Conservation (phyloP, 805 yeast genomes). For the Kazachstania taianensis region DNA sequence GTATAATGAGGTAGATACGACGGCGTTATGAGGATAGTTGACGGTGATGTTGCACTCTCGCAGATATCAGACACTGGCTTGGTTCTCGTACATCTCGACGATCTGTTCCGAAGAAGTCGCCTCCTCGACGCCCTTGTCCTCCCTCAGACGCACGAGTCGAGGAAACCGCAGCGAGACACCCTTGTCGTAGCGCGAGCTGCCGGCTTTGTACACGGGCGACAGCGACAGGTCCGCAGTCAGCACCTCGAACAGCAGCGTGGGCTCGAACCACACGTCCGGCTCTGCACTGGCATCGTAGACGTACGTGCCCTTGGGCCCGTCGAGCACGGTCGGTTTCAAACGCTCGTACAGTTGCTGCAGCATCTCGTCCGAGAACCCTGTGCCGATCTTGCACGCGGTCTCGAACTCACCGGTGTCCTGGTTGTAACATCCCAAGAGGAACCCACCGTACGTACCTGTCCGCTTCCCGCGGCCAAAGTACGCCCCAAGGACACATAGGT, state of each 20-base stretch:
- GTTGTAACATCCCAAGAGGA: conserved; percentile 81
- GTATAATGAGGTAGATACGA: not conserved
- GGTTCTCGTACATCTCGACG: conserved; percentile 71
- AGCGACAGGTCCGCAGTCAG: conserved; percentile 83
- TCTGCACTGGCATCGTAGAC: conserved; percentile 61
- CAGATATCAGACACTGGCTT: no score
- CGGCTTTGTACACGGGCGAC: conserved; percentile 85
- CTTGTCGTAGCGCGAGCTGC: conserved; percentile 56
- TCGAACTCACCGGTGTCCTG: conserved; percentile 87
- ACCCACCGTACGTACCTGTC: conserved; percentile 93
- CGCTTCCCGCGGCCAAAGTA: conserved; percentile 90
- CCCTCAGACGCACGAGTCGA: conserved; percentile 70
- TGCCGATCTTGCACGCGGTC: conserved; percentile 93
- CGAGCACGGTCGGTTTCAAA: conserved; percentile 57
- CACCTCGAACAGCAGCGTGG: conserved; percentile 74
- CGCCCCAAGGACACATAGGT: conserved; percentile 88
- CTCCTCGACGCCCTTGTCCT: conserved; percentile 77
- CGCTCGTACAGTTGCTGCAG: conserved; percentile 48
- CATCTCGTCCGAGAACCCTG: conserved; percentile 88
- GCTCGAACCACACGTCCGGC: conserved; percentile 95
- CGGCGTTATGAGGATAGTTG: no score
- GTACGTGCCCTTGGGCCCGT: conserved; percentile 55
- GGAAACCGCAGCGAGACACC: conserved; percentile 89
- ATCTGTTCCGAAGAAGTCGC: conserved; percentile 81
- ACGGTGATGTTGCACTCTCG: no score